Conservation (phyloP, 2,329 filamentous ascomycete genomes). For the Ramularia endophylla region DNA sequence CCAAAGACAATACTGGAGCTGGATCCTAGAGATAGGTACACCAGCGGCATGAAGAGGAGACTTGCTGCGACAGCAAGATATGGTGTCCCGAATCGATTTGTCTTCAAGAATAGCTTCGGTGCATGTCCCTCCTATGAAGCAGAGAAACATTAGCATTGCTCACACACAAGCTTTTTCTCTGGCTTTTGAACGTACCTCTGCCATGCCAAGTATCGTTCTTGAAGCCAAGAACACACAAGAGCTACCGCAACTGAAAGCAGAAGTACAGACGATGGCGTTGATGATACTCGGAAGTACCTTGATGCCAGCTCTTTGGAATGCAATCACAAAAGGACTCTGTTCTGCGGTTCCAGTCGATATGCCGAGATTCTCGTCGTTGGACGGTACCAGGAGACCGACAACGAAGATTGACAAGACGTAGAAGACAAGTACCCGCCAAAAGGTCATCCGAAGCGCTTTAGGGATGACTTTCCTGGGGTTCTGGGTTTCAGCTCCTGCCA, state of each 20-base stretch:
- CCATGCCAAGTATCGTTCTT: conserved; percentile 44
- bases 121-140: conserved; percentile 49
- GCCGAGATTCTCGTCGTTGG: conserved; percentile 25
- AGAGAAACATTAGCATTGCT: too few relatives aligned
- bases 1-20: conserved; percentile 14
- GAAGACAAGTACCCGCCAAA: conserved; percentile 27
- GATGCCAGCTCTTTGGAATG: conserved; percentile 56
- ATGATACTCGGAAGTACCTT: conserved; percentile 58
- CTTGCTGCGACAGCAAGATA: conserved; percentile 10
- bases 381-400: conserved; percentile 28
- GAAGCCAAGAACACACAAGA: conserved; percentile 57
- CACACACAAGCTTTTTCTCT: too few relatives aligned
- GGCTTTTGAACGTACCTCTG: too few relatives aligned
- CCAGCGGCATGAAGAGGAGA: conserved; percentile 13
- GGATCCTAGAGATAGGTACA: conserved; percentile 12
- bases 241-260: conserved; percentile 41
- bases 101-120: conserved; percentile 43
- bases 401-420: conserved; percentile 29
- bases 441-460: conserved; percentile 20
- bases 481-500: conserved; percentile 20
- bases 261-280: conserved; percentile 66
- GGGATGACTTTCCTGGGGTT: conserved; percentile 23
- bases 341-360: conserved; percentile 32
- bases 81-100: conserved; percentile 13
- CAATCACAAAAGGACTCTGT: conserved; percentile 59